Percentiles rank a stretch among this genome's conserved stretches.
These are phyloP conservation scores for Blumeria hordei DNA, from an alignment of 2,329 filamentous ascomycete genomes.

Conservation along the genomic window DNA sequence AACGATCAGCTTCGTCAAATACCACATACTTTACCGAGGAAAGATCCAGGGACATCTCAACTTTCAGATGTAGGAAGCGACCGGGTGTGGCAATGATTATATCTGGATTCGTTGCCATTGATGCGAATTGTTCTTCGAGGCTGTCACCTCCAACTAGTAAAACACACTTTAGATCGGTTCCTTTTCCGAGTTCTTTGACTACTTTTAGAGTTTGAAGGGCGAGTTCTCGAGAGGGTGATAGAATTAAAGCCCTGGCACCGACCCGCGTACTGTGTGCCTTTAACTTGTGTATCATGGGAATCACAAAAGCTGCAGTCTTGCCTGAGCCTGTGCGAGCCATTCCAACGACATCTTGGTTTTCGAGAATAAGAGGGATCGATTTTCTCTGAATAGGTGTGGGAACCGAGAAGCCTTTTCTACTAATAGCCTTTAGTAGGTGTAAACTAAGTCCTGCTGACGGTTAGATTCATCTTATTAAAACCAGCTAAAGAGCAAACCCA, in stretches of 20 bases:
- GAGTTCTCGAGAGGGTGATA: constrained; percentile 83
- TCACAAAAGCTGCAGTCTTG: constrained; percentile 94
- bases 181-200: constrained; percentile 76
- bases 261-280: constrained; percentile 72
- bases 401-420: constrained; percentile 81
- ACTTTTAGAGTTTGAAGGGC: constrained; percentile 90
- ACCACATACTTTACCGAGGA: constrained; percentile 83
- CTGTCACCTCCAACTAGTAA: constrained; percentile 87
- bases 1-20: constrained; percentile 86
- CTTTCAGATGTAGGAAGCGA: constrained; percentile 86
- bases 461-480: constrained; percentile 5
- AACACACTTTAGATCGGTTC: constrained; percentile 77
- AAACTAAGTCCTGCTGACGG: constrained; percentile 40
- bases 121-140: constrained; percentile 79
- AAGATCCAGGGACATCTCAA: constrained; percentile 86
- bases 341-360: constrained; percentile 85
- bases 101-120: constrained; percentile 86
- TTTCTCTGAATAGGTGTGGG: constrained; percentile 96
- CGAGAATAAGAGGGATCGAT: constrained; percentile 74
- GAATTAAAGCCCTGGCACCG: constrained; percentile 62
- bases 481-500: constrained; percentile 34
- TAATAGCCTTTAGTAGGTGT: constrained; percentile 70
- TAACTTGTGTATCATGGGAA: constrained; percentile 90
- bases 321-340: constrained; percentile 98
- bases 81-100: constrained; percentile 94